These are phyloP conservation scores for Chrysopogon serrulatus DNA, from an alignment of 176 grass and related monocot species.

Conservation along the genomic window DNA sequence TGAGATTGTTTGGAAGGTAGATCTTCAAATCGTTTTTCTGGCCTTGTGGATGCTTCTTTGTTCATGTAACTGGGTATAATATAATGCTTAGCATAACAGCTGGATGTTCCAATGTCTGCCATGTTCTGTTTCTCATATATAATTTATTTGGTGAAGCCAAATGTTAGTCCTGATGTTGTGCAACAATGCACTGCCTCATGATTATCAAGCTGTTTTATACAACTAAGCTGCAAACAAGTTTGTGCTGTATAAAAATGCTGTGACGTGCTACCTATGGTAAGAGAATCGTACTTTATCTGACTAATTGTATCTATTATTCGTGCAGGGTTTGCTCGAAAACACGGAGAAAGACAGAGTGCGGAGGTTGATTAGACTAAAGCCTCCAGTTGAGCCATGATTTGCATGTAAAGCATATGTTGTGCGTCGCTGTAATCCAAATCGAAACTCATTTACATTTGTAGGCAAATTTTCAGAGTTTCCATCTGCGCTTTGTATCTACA, in stretches of 20 bases:
- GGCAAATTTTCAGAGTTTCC: not conserved
- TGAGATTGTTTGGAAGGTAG: constrained; percentile 95
- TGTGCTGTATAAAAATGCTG: not conserved
- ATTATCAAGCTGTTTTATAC: not conserved
- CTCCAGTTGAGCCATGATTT: constrained; percentile 66
- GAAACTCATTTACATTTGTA: not conserved
- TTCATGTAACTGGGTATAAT: not conserved
- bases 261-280: not conserved
- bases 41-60: not conserved
- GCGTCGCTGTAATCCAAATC: not conserved
- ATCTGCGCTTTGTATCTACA: not conserved
- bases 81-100: not conserved
- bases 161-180: not conserved
- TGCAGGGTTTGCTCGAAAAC: constrained; percentile 80
- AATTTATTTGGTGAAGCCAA: not conserved
- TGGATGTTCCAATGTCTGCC: not conserved
- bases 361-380: constrained; percentile 76
- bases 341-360: constrained; percentile 74
- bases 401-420: not conserved
- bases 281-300: not conserved
- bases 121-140: not conserved
- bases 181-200: not conserved
- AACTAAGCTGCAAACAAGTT: not conserved
- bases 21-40: not conserved
- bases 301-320: not conserved